Conservation (phyloP, 768 basidiomycete species). For the Mycena vitilis region DNA sequence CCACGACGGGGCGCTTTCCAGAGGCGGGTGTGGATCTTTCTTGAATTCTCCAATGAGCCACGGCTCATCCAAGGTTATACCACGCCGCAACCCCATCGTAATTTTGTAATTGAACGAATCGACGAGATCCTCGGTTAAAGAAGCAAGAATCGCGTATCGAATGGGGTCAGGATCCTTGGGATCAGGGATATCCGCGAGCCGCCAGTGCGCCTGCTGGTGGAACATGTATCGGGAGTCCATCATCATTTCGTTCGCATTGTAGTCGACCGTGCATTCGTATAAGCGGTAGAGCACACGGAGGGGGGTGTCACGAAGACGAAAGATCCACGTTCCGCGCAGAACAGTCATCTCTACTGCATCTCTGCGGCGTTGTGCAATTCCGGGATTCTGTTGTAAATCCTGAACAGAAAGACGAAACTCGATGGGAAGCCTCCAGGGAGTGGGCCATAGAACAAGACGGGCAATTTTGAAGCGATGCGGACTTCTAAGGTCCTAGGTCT, state of each 20-base stretch:
- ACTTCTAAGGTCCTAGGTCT: not conserved
- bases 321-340: conserved; percentile 6
- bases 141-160: too few relatives aligned
- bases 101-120: conserved; percentile 36
- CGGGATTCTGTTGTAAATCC: conserved; percentile 7
- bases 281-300: conserved; percentile 2
- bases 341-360: not conserved
- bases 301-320: conserved; percentile 5
- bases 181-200: conserved; percentile 37
- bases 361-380: not conserved
- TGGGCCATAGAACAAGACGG: not conserved
- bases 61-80: not conserved
- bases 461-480: not conserved
- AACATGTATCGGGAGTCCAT: conserved; percentile 37
- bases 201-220: conserved; percentile 33
- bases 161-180: conserved; percentile 33
- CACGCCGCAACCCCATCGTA: conserved; percentile 35
- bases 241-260: conserved; percentile 18
- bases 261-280: conserved; percentile 4
- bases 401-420: not conserved
- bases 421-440: not conserved
- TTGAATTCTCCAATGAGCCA: conserved; percentile 12
- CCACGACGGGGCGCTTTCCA: conserved; percentile 5
- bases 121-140: too few relatives aligned
- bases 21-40: conserved; percentile 1